Evolutionary conservation across 2,329 filamentous ascomycete genomes (phyloP), one percentile per base, ranked within the genome.

Genomic region (Bimuria novae-zelandiae): DNA sequence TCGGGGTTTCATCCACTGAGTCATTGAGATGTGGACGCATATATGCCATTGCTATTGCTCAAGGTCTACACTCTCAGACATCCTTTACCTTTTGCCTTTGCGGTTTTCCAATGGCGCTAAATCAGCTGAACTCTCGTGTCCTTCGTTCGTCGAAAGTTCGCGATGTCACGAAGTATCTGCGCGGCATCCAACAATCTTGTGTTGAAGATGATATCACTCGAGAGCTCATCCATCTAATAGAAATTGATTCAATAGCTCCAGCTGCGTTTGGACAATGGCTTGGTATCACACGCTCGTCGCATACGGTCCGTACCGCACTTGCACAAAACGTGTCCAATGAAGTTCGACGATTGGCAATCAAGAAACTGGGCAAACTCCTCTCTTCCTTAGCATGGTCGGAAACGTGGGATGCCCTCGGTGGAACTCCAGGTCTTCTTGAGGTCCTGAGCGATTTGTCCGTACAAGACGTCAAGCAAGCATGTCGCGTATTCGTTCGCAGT

Each of bases 351-450:
- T 22, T 53, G 2, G 64, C 57, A 0, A 62, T 70, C 37, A 62
- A 59, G 35, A 53, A 54, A 14, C 51, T 72, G 7, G 44, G 53
- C 3, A 63, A 56, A n/a, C 16, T 40, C 0, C 55, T 71, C 7
- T 32, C 40, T 16, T 62, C 62, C 1, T 3, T 46, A 4, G 35
- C 41, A 44, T 73, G 70, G 70, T 55, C 43, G 22, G 41, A 56
- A n/a, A 57, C 49, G 1, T 71, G 67, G 67, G 60, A 67, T n/a
- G 57, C 47, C 0, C 39, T 72, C n/a, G 69, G 67, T 2, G 63
- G 62, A 7, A 56, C 49, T 4, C n/a, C 25, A 19, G 69, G 68
- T 4, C n/a, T 71, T n/a, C 46, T 69, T 5, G 53, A 56, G 2
- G 36, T 69, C 2, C 54, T 67, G 35, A 56, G 43, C 11, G 49